A percentile compares a stretch with the other conserved stretches of the same genome.
Evolutionary conservation across 169 alveolate genomes (phyloP).

Genomic region (Plasmodium vinckei): DNA sequence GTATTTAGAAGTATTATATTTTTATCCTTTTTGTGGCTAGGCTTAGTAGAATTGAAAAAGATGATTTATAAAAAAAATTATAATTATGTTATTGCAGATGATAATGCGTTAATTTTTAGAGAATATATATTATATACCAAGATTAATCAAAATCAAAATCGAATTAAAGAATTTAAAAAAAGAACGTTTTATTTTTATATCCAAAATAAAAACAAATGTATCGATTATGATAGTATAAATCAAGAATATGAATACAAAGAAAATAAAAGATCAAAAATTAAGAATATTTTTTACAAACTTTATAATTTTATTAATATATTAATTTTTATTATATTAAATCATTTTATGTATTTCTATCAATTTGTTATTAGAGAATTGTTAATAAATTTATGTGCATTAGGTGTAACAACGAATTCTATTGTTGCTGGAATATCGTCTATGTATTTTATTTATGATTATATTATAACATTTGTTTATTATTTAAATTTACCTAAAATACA

Average conservation of each 20-base stretch:
- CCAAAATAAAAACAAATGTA: constrained; percentile 29
- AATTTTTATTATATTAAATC: constrained; percentile 16
- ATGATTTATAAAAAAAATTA: constrained; percentile 61
- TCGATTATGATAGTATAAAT: constrained; percentile 9
- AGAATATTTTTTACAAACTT: constrained; percentile 5
- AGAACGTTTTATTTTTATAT: constrained; percentile 16
- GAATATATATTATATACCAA: constrained; percentile 37
- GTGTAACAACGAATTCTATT: constrained; percentile 67
- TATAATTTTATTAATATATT: constrained; percentile 22
- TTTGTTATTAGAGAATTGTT: constrained; percentile 38
- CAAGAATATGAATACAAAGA: background rate
- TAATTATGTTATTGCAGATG: constrained; percentile 73
- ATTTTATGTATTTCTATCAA: constrained; percentile 21
- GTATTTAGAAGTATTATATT: constrained; percentile 53
- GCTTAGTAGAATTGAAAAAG: constrained; percentile 42
- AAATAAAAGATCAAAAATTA: constrained; percentile 2
- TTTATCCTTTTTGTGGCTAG: constrained; percentile 59
- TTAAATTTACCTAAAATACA: constrained; percentile 51
- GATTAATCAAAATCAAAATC: constrained; percentile 2
- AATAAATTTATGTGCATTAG: constrained; percentile 62
- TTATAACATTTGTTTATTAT: constrained; percentile 48
- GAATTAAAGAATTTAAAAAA: constrained; percentile 15
- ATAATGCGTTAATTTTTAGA: constrained; percentile 35
- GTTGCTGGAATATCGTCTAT: constrained; percentile 71
- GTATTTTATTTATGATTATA: constrained; percentile 55